These are phyloP conservation scores for Bathelium albidoporum DNA, from an alignment of 495 filamentous ascomycete genomes.

Conservation along the genomic window DNA sequence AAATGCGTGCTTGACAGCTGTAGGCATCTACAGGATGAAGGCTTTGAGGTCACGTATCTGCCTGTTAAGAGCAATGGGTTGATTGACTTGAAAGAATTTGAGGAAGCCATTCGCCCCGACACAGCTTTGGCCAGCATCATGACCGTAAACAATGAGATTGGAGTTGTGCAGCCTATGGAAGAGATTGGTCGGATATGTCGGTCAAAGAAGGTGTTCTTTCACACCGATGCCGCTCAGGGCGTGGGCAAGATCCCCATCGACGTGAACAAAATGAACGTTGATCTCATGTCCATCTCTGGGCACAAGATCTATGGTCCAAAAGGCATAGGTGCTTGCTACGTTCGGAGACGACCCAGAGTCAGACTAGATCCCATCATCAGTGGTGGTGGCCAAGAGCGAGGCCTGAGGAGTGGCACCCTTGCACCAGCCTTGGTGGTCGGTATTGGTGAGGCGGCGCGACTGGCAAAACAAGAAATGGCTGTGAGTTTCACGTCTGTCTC, in stretches of 20 bases:
- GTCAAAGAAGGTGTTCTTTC: conserved; percentile 90
- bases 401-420: conserved; percentile 84
- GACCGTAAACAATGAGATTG: conserved; percentile 99
- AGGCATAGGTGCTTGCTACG: conserved; percentile 92
- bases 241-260: conserved; percentile 95
- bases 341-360: conserved; percentile 81
- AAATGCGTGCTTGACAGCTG: conserved; percentile 98
- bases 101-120: conserved; percentile 81
- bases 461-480: conserved; percentile 76
- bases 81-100: conserved; percentile 74
- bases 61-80: conserved; percentile 79
- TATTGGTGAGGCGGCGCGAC: conserved; percentile 89
- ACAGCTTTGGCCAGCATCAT: conserved; percentile 92
- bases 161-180: conserved; percentile 89
- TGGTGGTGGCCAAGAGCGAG: conserved; percentile 91
- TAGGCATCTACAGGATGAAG: conserved; percentile 91
- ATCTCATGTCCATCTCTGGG: conserved; percentile 97
- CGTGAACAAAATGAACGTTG: conserved; percentile 93
- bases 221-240: conserved; percentile 94
- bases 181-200: conserved; percentile 91
- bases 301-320: conserved; percentile 99
- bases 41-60: conserved; percentile 90
- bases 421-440: conserved; percentile 83
- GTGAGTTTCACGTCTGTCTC: conserved; percentile 45
- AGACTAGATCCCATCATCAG: conserved; percentile 93